Base-by-base conservation (phyloP, 176 grass and related monocot genomes). In the Tuctoria greenei region DNA sequence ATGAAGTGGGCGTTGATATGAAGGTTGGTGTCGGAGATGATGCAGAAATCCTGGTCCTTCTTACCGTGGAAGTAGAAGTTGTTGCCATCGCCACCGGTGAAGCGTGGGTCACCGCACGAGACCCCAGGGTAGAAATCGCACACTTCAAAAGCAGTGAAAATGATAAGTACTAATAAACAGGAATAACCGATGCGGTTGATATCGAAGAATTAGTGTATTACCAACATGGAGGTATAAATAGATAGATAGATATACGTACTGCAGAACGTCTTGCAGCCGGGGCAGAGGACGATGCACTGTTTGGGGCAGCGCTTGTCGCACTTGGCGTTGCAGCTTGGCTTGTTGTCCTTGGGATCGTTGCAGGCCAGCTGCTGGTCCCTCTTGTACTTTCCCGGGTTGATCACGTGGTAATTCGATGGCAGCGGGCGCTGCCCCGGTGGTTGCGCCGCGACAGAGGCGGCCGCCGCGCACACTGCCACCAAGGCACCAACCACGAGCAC, bases 1-100 rank as follows among this genome's bases (percentile, higher is more conserved):
- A 90, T 87, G 75, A 90, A 86, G 47, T 90, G 84, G 1, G 84
- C 84, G 75, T 90, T 90, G 84, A 90, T 80, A 64, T 90, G 88
- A 7, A 90, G 84, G 4, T 17, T 6, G 15, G 79, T 4, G 69
- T 90, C 88, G 5, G 88, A 72, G 65, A 87, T 0, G 43, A 90
- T 10, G 44, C 84, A 84, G 65, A 87, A 90, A n/a, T 90, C 49
- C 13, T 70, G 57, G 65, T 78, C 82, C 74, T 83, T 92, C 64
- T 70, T 73, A 11, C 90, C 90, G 15, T 92, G 90, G 60, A 92
- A 92, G 71, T 89, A 89, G 68, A 92, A 92, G 78, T 61, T 82
- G 79, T 92, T 92, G 56, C 86, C 86, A n/a, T 92, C 90, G 6
- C 74, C 90, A 1, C 90, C 90, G 4, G 76, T 89, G 74, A 92